phyloP scores from a whole-genome alignment of 2,329 filamentous ascomycete species.

The Phyllosticta citribraziliensis region DNA sequence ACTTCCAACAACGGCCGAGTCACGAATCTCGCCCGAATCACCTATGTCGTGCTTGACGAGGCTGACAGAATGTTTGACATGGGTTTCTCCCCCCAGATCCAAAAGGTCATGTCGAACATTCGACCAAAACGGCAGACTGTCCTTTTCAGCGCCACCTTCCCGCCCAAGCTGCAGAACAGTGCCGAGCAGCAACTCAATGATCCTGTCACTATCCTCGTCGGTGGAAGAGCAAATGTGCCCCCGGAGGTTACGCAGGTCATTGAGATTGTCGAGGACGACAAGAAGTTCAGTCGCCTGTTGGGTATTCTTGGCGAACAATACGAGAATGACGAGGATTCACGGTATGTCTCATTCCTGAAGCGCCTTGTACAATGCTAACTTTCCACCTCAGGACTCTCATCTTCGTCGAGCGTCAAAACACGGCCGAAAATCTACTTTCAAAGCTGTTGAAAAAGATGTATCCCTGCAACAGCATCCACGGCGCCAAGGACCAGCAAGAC shows the following conservation, averaged over 20 bases:
- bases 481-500: slow-evolving; percentile 87
- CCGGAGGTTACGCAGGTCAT: slow-evolving; percentile 81
- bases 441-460: slow-evolving; percentile 78
- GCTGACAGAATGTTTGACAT: slow-evolving; percentile 99
- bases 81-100: slow-evolving; percentile 97
- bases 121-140: slow-evolving; percentile 89
- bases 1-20: slow-evolving; percentile 91
- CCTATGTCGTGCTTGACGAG: slow-evolving; percentile 92
- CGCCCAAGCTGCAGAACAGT: slow-evolving; percentile 80
- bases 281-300: slow-evolving; percentile 75
- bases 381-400: slow-evolving; percentile 50
- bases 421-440: slow-evolving; percentile 68
- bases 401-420: slow-evolving; percentile 87
- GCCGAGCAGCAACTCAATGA: slow-evolving; percentile 80
- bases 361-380: not conserved
- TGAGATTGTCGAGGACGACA: slow-evolving; percentile 66
- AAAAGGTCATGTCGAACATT: slow-evolving; percentile 89
- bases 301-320: slow-evolving; percentile 83
- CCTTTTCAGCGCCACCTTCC: slow-evolving; percentile 93
- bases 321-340: slow-evolving; percentile 76
- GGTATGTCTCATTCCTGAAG: slow-evolving; percentile 23
- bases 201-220: slow-evolving; percentile 85
- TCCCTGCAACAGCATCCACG: slow-evolving; percentile 86
- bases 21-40: slow-evolving; percentile 79
- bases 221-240: slow-evolving; percentile 63